Percentiles rank a stretch among this genome's conserved stretches.
These are phyloP conservation scores for Pseudogymnoascus sp. DNA, from an alignment of 2,329 filamentous ascomycete genomes.

Conservation along the genomic window DNA sequence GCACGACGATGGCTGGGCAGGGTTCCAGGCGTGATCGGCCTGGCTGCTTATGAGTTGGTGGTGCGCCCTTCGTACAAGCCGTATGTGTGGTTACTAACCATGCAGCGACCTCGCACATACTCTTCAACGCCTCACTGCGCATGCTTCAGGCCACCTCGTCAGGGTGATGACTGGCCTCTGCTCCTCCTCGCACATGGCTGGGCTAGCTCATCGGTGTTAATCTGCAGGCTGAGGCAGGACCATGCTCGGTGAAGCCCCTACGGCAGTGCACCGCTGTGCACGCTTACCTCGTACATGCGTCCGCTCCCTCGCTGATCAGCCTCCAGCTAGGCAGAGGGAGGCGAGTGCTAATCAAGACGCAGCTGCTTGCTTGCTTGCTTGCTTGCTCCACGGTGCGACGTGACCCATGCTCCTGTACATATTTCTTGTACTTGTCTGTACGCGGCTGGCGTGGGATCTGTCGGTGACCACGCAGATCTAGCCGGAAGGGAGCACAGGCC, in stretches of 20 bases:
- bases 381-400: not conserved
- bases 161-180: not conserved
- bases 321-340: not conserved
- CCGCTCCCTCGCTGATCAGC: not conserved
- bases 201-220: not conserved
- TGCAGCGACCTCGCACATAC: not conserved
- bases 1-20: not conserved
- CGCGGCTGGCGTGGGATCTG: not conserved
- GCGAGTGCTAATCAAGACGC: not conserved
- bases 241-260: not conserved
- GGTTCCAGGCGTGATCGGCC: not conserved
- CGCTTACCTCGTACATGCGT: not conserved
- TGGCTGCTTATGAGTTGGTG: not conserved
- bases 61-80: not conserved
- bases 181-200: not conserved
- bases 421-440: not conserved
- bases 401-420: not conserved
- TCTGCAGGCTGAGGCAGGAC: not conserved
- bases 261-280: not conserved
- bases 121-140: not conserved
- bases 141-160: not conserved
- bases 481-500: not conserved
- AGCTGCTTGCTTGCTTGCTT: not conserved
- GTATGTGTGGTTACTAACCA: not conserved
- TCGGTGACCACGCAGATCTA: constrained; percentile 2